Evolutionary conservation across 1,284 basidiomycete species (phyloP), one percentile per base, ranked within the genome.

Genomic region (Ganoderma leucocontextum): DNA sequence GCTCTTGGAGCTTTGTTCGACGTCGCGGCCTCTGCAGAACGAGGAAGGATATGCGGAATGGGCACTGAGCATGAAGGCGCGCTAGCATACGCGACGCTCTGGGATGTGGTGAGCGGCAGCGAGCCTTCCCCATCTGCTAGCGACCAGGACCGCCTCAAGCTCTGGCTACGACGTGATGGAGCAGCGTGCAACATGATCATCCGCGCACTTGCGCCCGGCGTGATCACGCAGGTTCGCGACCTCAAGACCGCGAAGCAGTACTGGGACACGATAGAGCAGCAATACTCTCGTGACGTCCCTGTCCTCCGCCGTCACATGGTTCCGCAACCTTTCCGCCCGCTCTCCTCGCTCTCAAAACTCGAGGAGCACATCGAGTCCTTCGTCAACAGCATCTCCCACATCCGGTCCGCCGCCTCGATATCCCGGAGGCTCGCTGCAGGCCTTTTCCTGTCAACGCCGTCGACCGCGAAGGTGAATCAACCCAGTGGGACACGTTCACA

Each of bases 201-300:
- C 13, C 49, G 53, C 3, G 22, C 60, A 13, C 65, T 66, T 19
- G 47, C 59, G 15, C 35, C 25, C 35, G 25, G n/a, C n/a, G n/a
- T n/a, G 41, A 35, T 55, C n/a, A n/a, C n/a, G n/a, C n/a, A n/a
- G 25, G 39, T 58, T 29, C 19, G 44, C 53, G 33, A 33, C 15
- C 33, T 35, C 13, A 25, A 44, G 25, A 57, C 65, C 5, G 4
- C 65, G n/a, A 7, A 10, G 10, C 15, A 22, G 47, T 60, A 52
- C 59, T 66, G 60, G 65, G 44, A 38, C 19, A 66, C 60, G 19
- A 49, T 66, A 6, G 7, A 57, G 65, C 22, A 25, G 9, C 65
- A 66, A 41, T 66, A 57, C 60, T 61, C 60, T 22, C 65, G 52
- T 36, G n/a, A 66, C 65, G 52, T 66, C 65, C 7, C 52, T 62